Conservation (phyloP, 192 early-diverging fungal genomes). For the Backusella circina region DNA sequence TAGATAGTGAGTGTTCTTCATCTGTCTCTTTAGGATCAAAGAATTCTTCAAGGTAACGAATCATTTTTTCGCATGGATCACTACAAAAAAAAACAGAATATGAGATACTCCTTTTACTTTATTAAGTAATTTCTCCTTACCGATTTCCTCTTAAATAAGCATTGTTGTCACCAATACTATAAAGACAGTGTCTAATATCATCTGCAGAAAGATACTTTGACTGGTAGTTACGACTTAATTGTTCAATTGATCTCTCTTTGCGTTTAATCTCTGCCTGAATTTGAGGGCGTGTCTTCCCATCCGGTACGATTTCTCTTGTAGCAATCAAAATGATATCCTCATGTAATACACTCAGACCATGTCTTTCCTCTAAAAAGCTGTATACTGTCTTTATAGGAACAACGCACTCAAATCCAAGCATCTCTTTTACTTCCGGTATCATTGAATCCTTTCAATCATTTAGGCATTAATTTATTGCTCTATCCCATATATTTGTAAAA, state of each 20-base stretch:
- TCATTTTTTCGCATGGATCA: slow-evolving; percentile 95
- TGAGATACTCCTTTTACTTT: background rate
- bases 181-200: slow-evolving; percentile 80
- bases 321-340: slow-evolving; percentile 77
- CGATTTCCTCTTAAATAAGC: slow-evolving; percentile 82
- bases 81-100: slow-evolving; percentile 29
- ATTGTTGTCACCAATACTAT: slow-evolving; percentile 98
- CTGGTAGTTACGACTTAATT: slow-evolving; percentile 77
- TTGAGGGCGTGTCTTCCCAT: slow-evolving; percentile 59
- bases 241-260: slow-evolving; percentile 92
- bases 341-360: slow-evolving; percentile 64
- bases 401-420: slow-evolving; percentile 79
- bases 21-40: slow-evolving; percentile 69
- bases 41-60: slow-evolving; percentile 63
- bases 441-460: slow-evolving; percentile 55
- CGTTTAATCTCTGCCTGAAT: slow-evolving; percentile 83
- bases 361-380: slow-evolving; percentile 62
- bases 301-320: slow-evolving; percentile 67
- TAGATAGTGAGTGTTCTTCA: slow-evolving; percentile 69
- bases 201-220: slow-evolving; percentile 54
- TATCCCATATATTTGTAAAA: too few species aligned
- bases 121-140: slow-evolving; percentile 24
- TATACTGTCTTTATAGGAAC: slow-evolving; percentile 91
- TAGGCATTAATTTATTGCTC: too few species aligned
- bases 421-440: slow-evolving; percentile 67